Percentiles rank a stretch among this genome's conserved stretches.
Conservation (phyloP, 2,329 filamentous ascomycete species). For the Pseudogymnoascus sp. region DNA sequence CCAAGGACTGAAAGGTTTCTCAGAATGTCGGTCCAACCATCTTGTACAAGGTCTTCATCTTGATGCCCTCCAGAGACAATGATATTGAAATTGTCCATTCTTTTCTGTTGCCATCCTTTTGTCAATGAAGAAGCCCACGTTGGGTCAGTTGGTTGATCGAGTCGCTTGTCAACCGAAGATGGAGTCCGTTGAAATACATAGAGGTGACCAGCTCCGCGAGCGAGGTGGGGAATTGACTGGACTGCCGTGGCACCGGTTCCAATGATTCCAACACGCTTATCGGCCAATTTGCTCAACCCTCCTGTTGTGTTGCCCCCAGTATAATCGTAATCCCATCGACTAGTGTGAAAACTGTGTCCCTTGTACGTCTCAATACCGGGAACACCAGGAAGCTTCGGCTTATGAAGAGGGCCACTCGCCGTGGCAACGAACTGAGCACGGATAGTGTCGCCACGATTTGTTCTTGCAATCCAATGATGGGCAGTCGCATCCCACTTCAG, state of each 20-base stretch:
- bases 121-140: constrained; percentile 24
- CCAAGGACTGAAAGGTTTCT: not conserved
- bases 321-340: constrained; percentile 35
- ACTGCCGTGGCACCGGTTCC: constrained; percentile 19
- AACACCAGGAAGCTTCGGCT: constrained; percentile 39
- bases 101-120: constrained; percentile 43
- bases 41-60: constrained; percentile 9
- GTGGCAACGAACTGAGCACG: constrained; percentile 33
- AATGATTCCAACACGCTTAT: constrained; percentile 17
- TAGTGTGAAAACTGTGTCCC: constrained; percentile 36
- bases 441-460: constrained; percentile 5
- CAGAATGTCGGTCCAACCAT: constrained; percentile 9
- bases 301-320: constrained; percentile 31
- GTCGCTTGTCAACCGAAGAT: constrained; percentile 32
- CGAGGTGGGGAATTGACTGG: constrained; percentile 32
- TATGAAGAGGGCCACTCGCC: constrained; percentile 35
- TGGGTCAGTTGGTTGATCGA: constrained; percentile 34
- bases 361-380: constrained; percentile 31
- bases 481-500: constrained; percentile 13
- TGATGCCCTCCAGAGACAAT: constrained; percentile 3
- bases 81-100: constrained; percentile 37
- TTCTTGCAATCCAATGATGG: constrained; percentile 8
- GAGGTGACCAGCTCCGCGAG: constrained; percentile 37
- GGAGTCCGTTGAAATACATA: constrained; percentile 43
- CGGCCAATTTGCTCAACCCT: constrained; percentile 24